A percentile compares a stretch with the other conserved stretches of the same genome.
phyloP scores from a whole-genome alignment of 495 filamentous ascomycete genomes.

The Bryoglossum gracile region DNA sequence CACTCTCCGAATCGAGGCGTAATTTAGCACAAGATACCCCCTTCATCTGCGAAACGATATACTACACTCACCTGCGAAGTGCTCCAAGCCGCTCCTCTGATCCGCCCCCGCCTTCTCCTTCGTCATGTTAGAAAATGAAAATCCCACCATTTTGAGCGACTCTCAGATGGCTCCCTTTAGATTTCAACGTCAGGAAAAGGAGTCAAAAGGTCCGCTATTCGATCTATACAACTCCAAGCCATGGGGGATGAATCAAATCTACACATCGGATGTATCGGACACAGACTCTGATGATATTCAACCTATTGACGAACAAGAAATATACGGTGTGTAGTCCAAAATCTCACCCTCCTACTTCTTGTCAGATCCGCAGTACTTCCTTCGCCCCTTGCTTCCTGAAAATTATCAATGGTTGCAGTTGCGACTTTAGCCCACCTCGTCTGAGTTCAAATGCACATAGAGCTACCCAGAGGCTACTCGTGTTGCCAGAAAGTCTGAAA shows the following conservation, averaged over 20 bases:
- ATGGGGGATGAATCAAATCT: conserved; percentile 20
- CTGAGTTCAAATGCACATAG: too few species aligned
- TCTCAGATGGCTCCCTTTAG: conserved; percentile 77
- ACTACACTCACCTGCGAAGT: too few species aligned
- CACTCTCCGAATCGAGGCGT: too few species aligned
- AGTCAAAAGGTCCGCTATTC: conserved; percentile 4
- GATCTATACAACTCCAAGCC: conserved; percentile 16
- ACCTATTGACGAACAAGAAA: conserved; percentile 91
- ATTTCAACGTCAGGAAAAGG: conserved; percentile 38
- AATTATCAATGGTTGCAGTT: too few species aligned
- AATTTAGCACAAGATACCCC: too few species aligned
- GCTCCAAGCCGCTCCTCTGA: too few species aligned
- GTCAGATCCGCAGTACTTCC: neutral
- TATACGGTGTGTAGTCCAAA: conserved; percentile 59
- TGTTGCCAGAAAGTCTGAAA: too few species aligned
- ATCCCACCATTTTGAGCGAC: conserved; percentile 85
- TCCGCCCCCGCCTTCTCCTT: neutral
- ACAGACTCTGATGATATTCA: conserved; percentile 55
- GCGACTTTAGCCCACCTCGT: too few species aligned
- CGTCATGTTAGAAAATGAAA: conserved; percentile 65
- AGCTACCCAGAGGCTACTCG: too few species aligned
- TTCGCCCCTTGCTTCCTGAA: too few species aligned
- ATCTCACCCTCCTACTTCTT: neutral
- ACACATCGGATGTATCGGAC: conserved; percentile 22
- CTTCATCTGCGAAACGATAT: too few species aligned